Conservation (phyloP, 176 grass and related monocot genomes). For the Oryza nivara region DNA sequence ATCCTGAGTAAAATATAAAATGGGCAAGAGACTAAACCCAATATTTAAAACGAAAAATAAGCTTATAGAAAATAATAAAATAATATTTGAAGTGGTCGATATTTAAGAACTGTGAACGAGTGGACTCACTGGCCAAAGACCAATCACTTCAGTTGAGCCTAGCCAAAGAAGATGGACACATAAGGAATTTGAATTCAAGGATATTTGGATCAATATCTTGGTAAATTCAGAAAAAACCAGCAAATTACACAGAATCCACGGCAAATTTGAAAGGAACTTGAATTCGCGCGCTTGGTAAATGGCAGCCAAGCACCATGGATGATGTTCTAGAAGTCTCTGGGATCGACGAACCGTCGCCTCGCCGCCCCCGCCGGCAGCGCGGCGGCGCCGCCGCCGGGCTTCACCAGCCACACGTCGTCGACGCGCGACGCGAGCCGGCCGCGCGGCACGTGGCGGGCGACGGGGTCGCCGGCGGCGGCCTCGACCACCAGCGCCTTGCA, state of each 20-base stretch:
- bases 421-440: background rate
- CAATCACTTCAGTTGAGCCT: no score
- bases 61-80: no score
- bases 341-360: constrained; percentile 11
- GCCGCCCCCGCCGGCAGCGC: background rate
- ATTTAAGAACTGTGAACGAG: no score
- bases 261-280: background rate
- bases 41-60: no score
- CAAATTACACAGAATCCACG: background rate
- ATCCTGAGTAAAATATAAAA: no score
- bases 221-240: background rate
- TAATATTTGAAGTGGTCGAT: no score
- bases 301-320: background rate
- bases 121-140: no score
- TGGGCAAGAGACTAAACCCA: no score
- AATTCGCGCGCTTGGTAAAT: background rate
- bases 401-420: constrained; percentile 5
- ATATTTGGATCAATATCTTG: background rate
- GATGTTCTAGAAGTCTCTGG: background rate
- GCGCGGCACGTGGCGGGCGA: background rate
- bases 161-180: background rate
- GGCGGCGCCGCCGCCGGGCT: background rate
- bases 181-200: background rate
- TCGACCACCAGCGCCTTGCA: constrained; percentile 3
- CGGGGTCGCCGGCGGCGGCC: background rate